phyloP scores from a whole-genome alignment of 371 early-diverging fungal species.

The Gilbertella persicaria region DNA sequence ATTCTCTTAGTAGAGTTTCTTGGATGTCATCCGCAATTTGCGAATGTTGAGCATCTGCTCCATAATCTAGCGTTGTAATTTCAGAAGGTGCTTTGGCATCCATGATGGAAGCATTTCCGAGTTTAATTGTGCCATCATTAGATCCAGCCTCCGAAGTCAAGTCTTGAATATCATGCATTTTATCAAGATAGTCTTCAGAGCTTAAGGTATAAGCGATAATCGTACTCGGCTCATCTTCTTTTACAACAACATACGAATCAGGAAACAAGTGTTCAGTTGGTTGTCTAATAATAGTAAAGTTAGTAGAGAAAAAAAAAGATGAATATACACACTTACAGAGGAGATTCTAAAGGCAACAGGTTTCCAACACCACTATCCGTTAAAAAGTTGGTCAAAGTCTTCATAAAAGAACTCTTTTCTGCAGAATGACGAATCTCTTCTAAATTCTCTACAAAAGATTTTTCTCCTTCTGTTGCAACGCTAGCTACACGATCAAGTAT shows the following conservation, averaged over 20 bases:
- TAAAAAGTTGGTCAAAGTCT: conserved; percentile 78
- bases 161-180: conserved; percentile 44
- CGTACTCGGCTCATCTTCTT: conserved; percentile 94
- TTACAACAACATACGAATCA: conserved; percentile 84
- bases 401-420: conserved; percentile 70
- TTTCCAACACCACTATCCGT: conserved; percentile 63
- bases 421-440: conserved; percentile 25
- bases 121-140: conserved; percentile 14
- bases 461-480: background rate
- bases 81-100: conserved; percentile 12
- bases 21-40: conserved; percentile 37
- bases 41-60: background rate
- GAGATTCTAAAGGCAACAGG: conserved; percentile 72
- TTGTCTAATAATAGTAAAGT: conserved; percentile 33
- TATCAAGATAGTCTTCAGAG: conserved; percentile 50
- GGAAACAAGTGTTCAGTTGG: conserved; percentile 84
- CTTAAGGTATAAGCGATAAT: conserved; percentile 89
- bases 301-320: background rate
- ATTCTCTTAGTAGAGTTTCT: conserved; percentile 65
- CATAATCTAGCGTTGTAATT: conserved; percentile 10
- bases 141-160: conserved; percentile 18
- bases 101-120: background rate
- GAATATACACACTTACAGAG: conserved; percentile 54
- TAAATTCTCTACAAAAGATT: background rate
- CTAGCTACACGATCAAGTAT: background rate